Evolutionary conservation across 1,284 basidiomycete species (phyloP).

Genomic region (Ustilago xerochloae): DNA sequence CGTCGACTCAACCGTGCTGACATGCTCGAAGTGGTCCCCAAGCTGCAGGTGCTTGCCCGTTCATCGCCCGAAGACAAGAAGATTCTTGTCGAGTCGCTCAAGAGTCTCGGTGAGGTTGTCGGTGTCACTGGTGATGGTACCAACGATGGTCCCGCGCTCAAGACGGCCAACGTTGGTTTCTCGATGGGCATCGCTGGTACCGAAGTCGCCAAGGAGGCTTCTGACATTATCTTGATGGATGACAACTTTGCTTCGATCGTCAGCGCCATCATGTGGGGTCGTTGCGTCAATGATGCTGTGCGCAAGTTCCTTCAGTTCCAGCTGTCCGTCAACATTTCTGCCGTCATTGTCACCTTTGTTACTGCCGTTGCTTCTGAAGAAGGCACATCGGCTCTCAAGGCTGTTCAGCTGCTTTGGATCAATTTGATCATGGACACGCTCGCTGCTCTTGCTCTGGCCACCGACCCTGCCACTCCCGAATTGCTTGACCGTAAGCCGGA

Average conservation of each 20-base stretch:
- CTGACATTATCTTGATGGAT: conserved; percentile 95
- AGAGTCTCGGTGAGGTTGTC: conserved; percentile 88
- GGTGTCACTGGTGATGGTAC: conserved; percentile 98
- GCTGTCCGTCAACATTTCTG: conserved; percentile 93
- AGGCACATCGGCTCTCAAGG: conserved; percentile 87
- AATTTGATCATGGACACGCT: conserved; percentile 96
- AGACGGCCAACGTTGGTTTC: conserved; percentile 73
- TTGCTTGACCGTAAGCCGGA: conserved; percentile 91
- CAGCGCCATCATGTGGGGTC: conserved; percentile 98
- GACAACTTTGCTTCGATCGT: conserved; percentile 96
- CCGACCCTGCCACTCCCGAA: conserved; percentile 85
- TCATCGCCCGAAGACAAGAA: conserved; percentile 98
- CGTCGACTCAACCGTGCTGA: conserved; percentile 71
- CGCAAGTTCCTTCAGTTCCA: conserved; percentile 99
- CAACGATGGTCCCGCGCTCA: conserved; percentile 96
- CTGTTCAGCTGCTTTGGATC: conserved; percentile 96
- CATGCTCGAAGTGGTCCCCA: conserved; percentile 72
- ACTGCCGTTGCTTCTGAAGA: conserved; percentile 82
- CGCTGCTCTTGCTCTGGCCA: conserved; percentile 94
- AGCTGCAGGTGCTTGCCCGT: conserved; percentile 79
- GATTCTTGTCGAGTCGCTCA: conserved; percentile 87
- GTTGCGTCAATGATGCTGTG: conserved; percentile 96
- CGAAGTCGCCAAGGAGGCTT: conserved; percentile 98
- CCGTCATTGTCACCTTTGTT: conserved; percentile 92
- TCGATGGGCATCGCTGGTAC: conserved; percentile 97